Base-by-base conservation (phyloP, 2,329 filamentous ascomycete genomes). In the Fusarium pseudonygamai region DNA sequence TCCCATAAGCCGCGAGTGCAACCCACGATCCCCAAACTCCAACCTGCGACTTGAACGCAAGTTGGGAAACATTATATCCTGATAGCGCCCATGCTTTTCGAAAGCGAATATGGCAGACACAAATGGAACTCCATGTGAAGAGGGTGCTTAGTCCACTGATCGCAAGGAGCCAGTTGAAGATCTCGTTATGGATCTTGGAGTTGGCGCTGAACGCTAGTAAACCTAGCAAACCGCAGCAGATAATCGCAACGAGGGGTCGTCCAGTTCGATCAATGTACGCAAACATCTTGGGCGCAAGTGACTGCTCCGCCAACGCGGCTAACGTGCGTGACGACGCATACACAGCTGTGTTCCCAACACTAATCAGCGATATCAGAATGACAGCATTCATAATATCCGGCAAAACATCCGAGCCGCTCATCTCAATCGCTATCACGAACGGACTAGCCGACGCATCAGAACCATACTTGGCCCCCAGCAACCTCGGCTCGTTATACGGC, bases 341-440 rank as follows among this genome's bases (percentile, higher is more conserved):
- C 67, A 98, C 92, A 70, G 94, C 91, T 8, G 93, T 95, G 81
- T 97, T 97, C 60, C 95, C 94, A 64, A 97, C 95, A 1, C 94
- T 96, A 26, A 97, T 85, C 26, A 97, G 93, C n/a, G 95, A 93
- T 70, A 97, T 90, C 77, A 98, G 90, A 80, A 98, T 97, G 67
- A 98, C 94, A n/a, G 90, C 91, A 81, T 98, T 98, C 92, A 98
- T 96, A 52, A 97, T 88, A 2, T 93, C 95, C 2, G 94, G 93
- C 9, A 97, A 88, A 5, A 92, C 90, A 37, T 88, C 84, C 76
- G 97, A 96, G 20, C 93, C 92, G 7, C 94, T 94, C 71, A 94
- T 92, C 74, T 92, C 86, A 77, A 97, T 97, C 67, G 95, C 93
- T 76, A 98, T 96, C 75, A 98, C 95, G 80, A 98, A 98, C 2